Conservation (phyloP, 257 asterid species). For the Lycium barbarum region DNA sequence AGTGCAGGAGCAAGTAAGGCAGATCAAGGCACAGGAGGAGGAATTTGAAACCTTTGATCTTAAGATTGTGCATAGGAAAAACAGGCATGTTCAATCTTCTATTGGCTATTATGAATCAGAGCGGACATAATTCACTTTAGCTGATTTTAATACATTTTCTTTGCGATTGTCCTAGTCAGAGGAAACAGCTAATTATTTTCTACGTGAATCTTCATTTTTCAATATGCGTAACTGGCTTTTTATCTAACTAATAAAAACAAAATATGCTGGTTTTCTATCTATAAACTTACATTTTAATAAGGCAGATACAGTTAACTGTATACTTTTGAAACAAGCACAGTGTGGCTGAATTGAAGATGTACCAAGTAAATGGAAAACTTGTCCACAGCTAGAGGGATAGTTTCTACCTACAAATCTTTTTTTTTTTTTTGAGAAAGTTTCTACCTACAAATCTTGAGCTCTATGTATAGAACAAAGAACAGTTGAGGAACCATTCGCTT, state of each 20-base stretch:
- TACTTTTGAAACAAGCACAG: conserved; percentile 16
- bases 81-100: conserved; percentile 60
- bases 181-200: background rate
- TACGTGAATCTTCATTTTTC: conserved; percentile 6
- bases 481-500: background rate
- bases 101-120: conserved; percentile 23
- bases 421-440: background rate
- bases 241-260: background rate
- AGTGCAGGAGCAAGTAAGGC: conserved; percentile 98
- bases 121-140: conserved; percentile 4
- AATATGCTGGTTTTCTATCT: background rate
- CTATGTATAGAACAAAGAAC: conserved; percentile 4
- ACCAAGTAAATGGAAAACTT: conserved; percentile 10
- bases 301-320: conserved; percentile 9
- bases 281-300: background rate
- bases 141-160: background rate
- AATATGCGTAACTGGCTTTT: background rate
- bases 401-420: background rate
- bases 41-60: conserved; percentile 94
- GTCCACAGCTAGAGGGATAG: background rate
- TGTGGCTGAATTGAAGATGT: background rate
- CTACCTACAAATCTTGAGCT: conserved; percentile 5
- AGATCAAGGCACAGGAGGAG: conserved; percentile 97
- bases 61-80: conserved; percentile 95
- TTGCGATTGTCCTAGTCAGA: conserved; percentile 1